Conservation (phyloP, 2,329 filamentous ascomycete genomes). For the Trichothecium roseum region DNA sequence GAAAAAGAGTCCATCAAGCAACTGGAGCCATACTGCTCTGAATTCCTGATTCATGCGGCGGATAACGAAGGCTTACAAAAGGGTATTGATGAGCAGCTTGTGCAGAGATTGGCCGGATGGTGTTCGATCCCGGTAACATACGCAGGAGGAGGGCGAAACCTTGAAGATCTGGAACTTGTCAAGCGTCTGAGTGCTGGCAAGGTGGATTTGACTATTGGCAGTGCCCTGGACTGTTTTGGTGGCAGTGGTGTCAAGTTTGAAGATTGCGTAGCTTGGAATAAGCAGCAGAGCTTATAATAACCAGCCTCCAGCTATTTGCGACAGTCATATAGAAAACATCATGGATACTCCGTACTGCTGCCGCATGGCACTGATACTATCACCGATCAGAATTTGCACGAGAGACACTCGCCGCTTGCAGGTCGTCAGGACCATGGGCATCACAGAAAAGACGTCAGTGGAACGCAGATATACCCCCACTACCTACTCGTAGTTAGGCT, state of each 20-base stretch:
- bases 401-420: too few relatives aligned
- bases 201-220: constrained; percentile 91
- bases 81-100: constrained; percentile 81
- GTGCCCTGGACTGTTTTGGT: constrained; percentile 91
- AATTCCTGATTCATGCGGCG: constrained; percentile 94
- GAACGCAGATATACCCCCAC: too few relatives aligned
- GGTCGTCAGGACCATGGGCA: too few relatives aligned
- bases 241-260: constrained; percentile 77
- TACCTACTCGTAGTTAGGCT: too few relatives aligned
- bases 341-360: too few relatives aligned
- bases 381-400: too few relatives aligned
- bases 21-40: constrained; percentile 85
- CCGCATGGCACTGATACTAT: too few relatives aligned
- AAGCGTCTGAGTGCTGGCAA: constrained; percentile 67
- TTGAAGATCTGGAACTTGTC: constrained; percentile 76
- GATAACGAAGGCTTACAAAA: constrained; percentile 91
- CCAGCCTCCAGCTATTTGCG: too few relatives aligned
- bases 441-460: too few relatives aligned
- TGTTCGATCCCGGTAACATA: constrained; percentile 91
- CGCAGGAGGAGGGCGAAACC: constrained; percentile 77
- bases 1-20: constrained; percentile 61
- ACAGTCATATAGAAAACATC: too few relatives aligned
- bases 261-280: constrained; percentile 86
- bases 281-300: constrained; percentile 21
- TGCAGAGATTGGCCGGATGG: constrained; percentile 69